Conservation (phyloP, 805 yeast species). For the Pichia cephalocereana region DNA sequence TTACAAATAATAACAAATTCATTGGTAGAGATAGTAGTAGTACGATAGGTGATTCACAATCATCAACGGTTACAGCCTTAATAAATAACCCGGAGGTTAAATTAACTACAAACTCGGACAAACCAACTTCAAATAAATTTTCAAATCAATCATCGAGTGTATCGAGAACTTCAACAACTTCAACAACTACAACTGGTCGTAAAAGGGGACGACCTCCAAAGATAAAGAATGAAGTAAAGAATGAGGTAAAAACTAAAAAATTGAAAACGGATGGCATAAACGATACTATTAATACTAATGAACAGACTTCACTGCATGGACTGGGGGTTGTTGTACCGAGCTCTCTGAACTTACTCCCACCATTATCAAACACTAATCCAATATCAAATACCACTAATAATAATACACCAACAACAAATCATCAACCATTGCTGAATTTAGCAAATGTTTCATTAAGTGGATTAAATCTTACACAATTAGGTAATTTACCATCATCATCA, state of each 20-base stretch:
- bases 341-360: not conserved
- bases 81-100: not conserved
- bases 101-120: not conserved
- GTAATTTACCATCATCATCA: not conserved
- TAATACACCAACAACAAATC: not conserved
- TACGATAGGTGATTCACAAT: too few species aligned
- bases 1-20: too few species aligned
- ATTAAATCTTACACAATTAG: constrained; percentile 2
- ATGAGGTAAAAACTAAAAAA: not conserved
- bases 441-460: constrained; percentile 6
- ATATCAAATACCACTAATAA: too few species aligned
- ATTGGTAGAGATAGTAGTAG: too few species aligned
- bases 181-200: not conserved
- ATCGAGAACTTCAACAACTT: too few species aligned
- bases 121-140: not conserved
- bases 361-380: not conserved
- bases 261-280: not conserved
- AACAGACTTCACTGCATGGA: not conserved
- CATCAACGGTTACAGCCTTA: not conserved
- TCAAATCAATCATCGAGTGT: too few species aligned
- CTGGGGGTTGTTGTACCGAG: not conserved
- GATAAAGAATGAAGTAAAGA: not conserved
- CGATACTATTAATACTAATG: not conserved
- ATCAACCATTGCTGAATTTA: constrained; percentile 3
- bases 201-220: constrained; percentile 5